These are phyloP conservation scores for Heimioporus retisporus DNA, from an alignment of 1,284 basidiomycete species.

Conservation along the genomic window DNA sequence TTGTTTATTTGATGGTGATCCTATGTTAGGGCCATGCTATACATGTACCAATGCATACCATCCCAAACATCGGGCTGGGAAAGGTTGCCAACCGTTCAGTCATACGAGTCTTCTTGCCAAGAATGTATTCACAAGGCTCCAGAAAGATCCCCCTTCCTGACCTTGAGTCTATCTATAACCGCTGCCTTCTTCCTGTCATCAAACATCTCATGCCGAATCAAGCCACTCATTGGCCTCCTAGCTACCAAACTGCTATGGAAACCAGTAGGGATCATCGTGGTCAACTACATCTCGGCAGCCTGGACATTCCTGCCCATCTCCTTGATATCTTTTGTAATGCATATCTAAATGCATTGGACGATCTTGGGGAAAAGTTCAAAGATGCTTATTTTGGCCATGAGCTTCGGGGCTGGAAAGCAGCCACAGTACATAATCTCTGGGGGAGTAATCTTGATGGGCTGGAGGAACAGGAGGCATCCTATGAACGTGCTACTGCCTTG, in stretches of 20 bases:
- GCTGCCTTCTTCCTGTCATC: neutral
- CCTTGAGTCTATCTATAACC: neutral
- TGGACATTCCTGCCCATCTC: neutral
- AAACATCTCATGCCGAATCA: too few relatives aligned
- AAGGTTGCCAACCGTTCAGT: neutral
- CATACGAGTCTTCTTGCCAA: neutral
- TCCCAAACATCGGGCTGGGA: conserved; percentile 3
- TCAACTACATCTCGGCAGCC: neutral
- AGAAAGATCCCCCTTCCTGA: neutral
- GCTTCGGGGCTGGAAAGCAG: conserved; percentile 6
- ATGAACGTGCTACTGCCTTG: too few relatives aligned
- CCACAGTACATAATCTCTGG: too few relatives aligned
- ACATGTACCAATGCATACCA: conserved; percentile 2
- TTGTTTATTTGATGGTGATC: too few relatives aligned
- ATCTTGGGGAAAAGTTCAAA: neutral
- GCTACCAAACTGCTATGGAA: neutral
- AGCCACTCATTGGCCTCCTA: neutral
- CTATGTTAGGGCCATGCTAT: too few relatives aligned
- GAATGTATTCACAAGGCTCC: neutral
- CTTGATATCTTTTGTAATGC: neutral
- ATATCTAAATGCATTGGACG: neutral
- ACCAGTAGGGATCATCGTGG: neutral
- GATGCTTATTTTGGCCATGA: conserved; percentile 28
- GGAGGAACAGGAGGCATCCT: too few relatives aligned
- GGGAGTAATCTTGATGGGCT: too few relatives aligned